A percentile compares a stretch with the other conserved stretches of the same genome.
phyloP scores from a whole-genome alignment of 176 grass and related monocot genomes.

The Ensete ventricosum region DNA sequence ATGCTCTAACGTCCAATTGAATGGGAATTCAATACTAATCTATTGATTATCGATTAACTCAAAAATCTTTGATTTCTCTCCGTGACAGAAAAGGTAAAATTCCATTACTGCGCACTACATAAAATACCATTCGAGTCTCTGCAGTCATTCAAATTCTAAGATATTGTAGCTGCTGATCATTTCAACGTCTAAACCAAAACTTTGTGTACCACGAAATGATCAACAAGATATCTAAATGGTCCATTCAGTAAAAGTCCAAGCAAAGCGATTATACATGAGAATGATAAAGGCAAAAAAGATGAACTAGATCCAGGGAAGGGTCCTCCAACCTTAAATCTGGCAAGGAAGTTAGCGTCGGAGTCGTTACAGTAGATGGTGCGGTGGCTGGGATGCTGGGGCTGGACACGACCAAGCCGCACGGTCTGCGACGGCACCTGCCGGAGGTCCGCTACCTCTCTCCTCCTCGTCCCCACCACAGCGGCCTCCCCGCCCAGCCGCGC shows the following conservation, averaged over 20 bases:
- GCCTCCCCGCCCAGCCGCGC: neutral
- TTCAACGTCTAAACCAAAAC: neutral
- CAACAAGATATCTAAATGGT: neutral
- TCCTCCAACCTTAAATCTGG: conserved; percentile 57
- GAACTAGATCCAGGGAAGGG: neutral
- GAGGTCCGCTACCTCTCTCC: conserved; percentile 24
- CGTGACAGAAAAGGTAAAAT: too few relatives aligned
- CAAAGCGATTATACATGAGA: neutral
- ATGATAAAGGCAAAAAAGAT: neutral
- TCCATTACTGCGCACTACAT: too few relatives aligned
- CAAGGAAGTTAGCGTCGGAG: conserved; percentile 56
- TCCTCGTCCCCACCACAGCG: conserved; percentile 36
- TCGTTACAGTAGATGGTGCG: conserved; percentile 88
- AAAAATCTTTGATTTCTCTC: too few relatives aligned
- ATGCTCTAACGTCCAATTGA: too few relatives aligned
- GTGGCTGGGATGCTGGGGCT: conserved; percentile 76
- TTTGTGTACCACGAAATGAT: neutral
- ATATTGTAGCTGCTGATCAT: neutral
- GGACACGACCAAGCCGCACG: conserved; percentile 68
- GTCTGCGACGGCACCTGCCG: conserved; percentile 41
- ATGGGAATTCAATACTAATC: too few relatives aligned
- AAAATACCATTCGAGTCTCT: too few relatives aligned
- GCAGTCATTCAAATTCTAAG: too few relatives aligned
- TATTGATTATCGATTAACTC: too few relatives aligned
- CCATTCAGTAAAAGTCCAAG: neutral